Conservation (phyloP, 1,284 basidiomycete genomes). For the Tilletia walkeri region DNA sequence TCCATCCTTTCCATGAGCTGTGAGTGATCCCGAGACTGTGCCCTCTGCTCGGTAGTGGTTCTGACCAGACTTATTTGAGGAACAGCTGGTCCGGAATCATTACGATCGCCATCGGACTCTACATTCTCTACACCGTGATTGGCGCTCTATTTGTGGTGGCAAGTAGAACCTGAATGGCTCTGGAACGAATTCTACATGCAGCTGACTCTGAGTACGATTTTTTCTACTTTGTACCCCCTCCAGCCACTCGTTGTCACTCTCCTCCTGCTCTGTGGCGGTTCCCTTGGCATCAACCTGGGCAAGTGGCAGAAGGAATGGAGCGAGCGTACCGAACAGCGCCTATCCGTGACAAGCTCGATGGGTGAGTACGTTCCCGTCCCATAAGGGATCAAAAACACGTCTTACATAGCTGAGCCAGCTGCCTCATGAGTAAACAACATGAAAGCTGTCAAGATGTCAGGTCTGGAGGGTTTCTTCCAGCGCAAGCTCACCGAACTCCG, state of each 20-base stretch:
- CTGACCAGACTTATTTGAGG: no score
- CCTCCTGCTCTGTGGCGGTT: constrained; percentile 31
- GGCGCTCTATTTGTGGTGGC: constrained; percentile 39
- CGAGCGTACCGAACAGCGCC: constrained; percentile 35
- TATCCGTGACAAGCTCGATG: constrained; percentile 32
- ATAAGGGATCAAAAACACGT: not conserved
- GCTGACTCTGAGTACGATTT: not conserved
- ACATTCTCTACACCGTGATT: constrained; percentile 39
- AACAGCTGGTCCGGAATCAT: constrained; percentile 34
- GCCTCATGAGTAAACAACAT: constrained; percentile 37
- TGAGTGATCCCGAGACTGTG: not conserved
- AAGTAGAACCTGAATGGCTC: not conserved
- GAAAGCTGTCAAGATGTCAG: constrained; percentile 47
- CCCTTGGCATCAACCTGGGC: constrained; percentile 33
- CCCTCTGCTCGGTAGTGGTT: not conserved
- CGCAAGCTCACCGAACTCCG: constrained; percentile 32
- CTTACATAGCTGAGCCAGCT: not conserved
- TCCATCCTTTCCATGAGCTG: constrained; percentile 35
- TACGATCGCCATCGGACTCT: constrained; percentile 38
- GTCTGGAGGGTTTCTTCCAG: constrained; percentile 39
- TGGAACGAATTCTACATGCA: not conserved
- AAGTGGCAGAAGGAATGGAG: constrained; percentile 38
- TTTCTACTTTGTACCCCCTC: not conserved
- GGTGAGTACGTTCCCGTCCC: not conserved
- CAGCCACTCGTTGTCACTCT: constrained; percentile 32